phyloP scores from a whole-genome alignment of 2,329 filamentous ascomycete genomes.

The Endocalyx cinctus region DNA sequence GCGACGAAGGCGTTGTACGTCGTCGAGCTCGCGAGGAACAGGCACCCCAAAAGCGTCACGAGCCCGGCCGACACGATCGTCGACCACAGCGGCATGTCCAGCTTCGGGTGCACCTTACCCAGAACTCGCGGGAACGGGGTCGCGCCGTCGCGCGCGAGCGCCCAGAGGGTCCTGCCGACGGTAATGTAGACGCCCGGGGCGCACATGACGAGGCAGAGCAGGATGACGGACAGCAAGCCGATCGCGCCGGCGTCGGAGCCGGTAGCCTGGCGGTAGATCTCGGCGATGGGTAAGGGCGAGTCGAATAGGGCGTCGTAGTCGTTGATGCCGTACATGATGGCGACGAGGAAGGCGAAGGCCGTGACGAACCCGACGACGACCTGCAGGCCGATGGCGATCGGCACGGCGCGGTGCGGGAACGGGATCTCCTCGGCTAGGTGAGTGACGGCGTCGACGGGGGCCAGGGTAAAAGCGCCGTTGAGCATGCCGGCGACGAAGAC shows the following conservation, averaged over 20 bases:
- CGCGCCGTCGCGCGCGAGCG: constrained; percentile 36
- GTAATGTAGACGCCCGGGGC: constrained; percentile 34
- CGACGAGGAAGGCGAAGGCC: constrained; percentile 6
- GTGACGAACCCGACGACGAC: constrained; percentile 33
- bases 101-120: constrained; percentile 17
- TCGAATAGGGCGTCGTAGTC: constrained; percentile 44
- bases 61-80: constrained; percentile 42
- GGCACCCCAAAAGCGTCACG: constrained; percentile 52
- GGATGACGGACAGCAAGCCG: constrained; percentile 40
- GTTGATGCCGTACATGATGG: constrained; percentile 8
- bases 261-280: constrained; percentile 60
- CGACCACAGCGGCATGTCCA: constrained; percentile 38
- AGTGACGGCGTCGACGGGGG: constrained; percentile 60
- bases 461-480: constrained; percentile 67
- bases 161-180: constrained; percentile 35
- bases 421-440: constrained; percentile 64
- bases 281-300: constrained; percentile 57
- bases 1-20: constrained; percentile 66
- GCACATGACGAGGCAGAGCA: constrained; percentile 30
- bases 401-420: constrained; percentile 45
- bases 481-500: constrained; percentile 28
- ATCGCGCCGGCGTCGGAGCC: constrained; percentile 45
- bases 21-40: constrained; percentile 62
- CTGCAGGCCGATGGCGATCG: constrained; percentile 47
- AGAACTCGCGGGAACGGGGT: constrained; percentile 24